These are phyloP conservation scores for Cladosporium velox DNA, from an alignment of 2,329 filamentous ascomycete genomes.

Conservation along the genomic window DNA sequence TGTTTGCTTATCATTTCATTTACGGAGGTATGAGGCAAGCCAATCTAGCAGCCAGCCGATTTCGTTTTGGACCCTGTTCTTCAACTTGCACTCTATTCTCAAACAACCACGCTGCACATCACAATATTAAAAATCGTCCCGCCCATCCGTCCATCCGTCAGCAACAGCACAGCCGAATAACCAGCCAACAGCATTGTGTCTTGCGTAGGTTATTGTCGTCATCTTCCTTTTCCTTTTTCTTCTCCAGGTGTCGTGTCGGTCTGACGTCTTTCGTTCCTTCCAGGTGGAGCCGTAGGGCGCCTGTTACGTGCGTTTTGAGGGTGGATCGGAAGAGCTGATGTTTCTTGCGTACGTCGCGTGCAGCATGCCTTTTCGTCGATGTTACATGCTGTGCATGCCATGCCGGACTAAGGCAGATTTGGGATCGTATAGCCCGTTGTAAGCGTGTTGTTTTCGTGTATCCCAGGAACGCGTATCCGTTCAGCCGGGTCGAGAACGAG, in stretches of 20 bases:
- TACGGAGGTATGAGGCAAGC: too few species aligned
- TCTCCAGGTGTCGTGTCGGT: not conserved
- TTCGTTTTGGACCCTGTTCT: not conserved
- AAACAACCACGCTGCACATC: slow-evolving; percentile 13
- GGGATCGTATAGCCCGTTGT: not conserved
- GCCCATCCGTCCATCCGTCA: not conserved
- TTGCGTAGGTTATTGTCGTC: not conserved
- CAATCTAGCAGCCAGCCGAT: too few species aligned
- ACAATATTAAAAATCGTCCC: not conserved
- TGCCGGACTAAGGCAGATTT: not conserved
- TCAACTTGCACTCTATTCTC: not conserved
- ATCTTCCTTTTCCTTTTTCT: not conserved
- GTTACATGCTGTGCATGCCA: not conserved
- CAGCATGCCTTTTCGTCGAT: not conserved
- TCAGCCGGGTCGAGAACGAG: slow-evolving; percentile 14
- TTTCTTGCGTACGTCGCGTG: not conserved
- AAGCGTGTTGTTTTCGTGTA: not conserved
- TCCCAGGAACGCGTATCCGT: slow-evolving; percentile 1
- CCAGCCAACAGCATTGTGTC: not conserved
- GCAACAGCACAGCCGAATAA: not conserved
- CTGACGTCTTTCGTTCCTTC: not conserved
- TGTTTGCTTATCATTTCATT: not conserved
- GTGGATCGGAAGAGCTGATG: not conserved
- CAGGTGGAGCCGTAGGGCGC: not conserved
- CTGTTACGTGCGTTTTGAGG: not conserved